Conservation (phyloP, 2,329 filamentous ascomycete species). For the Chrysoporthe deuterocubensis region DNA sequence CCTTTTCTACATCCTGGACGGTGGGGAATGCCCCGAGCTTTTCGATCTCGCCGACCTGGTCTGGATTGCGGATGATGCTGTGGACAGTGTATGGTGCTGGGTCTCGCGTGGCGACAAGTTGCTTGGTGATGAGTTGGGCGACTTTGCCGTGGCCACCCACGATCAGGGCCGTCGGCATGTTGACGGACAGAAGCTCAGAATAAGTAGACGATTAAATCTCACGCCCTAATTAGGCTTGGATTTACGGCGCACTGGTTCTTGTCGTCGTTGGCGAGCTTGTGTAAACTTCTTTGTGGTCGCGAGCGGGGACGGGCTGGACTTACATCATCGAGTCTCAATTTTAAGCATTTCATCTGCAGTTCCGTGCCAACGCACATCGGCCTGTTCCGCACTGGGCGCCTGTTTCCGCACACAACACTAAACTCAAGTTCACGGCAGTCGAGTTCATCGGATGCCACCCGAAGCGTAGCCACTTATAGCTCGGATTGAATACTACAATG, state of each 20-base stretch:
- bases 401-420: too few species aligned
- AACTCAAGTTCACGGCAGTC: too few species aligned
- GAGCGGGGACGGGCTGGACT: background rate
- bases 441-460: too few species aligned
- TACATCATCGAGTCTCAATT: background rate
- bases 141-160: slow-evolving; percentile 27
- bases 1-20: slow-evolving; percentile 46
- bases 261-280: background rate
- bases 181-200: background rate
- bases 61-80: slow-evolving; percentile 37
- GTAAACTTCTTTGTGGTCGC: background rate
- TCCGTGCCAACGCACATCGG: too few species aligned
- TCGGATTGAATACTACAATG: too few species aligned
- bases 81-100: slow-evolving; percentile 29
- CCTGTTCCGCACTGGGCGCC: too few species aligned
- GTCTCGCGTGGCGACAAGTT: slow-evolving; percentile 18
- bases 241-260: background rate
- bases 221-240: slow-evolving; percentile 14
- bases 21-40: slow-evolving; percentile 47
- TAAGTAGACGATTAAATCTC: slow-evolving; percentile 5
- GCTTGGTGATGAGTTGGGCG: slow-evolving; percentile 23
- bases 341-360: background rate
- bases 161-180: slow-evolving; percentile 22
- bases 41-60: slow-evolving; percentile 41
- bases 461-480: too few species aligned